These are phyloP conservation scores for Neofusicoccum parvum DNA, from an alignment of 2,329 filamentous ascomycete species.

Conservation along the genomic window DNA sequence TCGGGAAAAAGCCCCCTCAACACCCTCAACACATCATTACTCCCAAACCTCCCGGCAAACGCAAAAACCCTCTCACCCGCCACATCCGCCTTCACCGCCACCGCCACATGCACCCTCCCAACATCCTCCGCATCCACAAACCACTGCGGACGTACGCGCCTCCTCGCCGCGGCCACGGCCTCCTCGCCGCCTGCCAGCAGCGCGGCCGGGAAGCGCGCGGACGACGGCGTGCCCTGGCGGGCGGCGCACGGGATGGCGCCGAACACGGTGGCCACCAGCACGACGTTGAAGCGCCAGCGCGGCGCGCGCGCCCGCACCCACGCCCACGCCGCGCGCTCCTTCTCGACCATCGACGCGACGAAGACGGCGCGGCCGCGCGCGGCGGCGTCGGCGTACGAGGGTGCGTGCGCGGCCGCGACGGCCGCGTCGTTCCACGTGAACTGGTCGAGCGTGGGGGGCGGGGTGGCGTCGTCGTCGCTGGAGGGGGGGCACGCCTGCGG, in stretches of 20 bases:
- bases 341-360: conserved; percentile 57
- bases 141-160: conserved; percentile 15
- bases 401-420: neutral
- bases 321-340: conserved; percentile 24
- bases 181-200: conserved; percentile 22
- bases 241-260: conserved; percentile 22
- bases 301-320: conserved; percentile 21
- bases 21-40: conserved; percentile 22
- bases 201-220: conserved; percentile 23
- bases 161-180: conserved; percentile 19
- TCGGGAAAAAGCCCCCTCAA: conserved; percentile 16
- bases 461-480: neutral
- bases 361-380: conserved; percentile 33
- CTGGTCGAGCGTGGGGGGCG: too few relatives aligned
- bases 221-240: conserved; percentile 24
- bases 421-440: neutral
- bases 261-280: conserved; percentile 24
- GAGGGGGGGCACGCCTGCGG: too few relatives aligned
- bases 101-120: conserved; percentile 26
- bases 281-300: conserved; percentile 23
- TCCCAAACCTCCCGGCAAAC: conserved; percentile 24
- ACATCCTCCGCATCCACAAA: conserved; percentile 24
- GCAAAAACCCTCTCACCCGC: conserved; percentile 24
- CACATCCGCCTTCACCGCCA: conserved; percentile 24
- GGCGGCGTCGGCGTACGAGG: neutral